Base-by-base conservation (phyloP, 129 eudicot genomes). In the Pulicaria dysenterica region DNA sequence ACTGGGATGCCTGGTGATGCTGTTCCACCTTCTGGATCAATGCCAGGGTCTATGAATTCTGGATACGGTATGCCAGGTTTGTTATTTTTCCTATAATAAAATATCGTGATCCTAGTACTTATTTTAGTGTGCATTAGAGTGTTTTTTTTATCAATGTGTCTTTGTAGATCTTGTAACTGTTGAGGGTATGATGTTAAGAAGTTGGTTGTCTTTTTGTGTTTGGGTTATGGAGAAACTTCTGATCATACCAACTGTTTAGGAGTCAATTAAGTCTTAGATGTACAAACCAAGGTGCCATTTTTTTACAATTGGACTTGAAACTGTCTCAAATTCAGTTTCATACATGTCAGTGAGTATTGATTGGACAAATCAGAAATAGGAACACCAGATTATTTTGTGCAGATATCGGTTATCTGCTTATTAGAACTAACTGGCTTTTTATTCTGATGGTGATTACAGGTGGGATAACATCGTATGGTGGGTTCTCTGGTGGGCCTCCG, bases 401-500 rank as follows among this genome's bases (percentile, higher is more conserved):
- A 24, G 31, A 0, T 24, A 24, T 24, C 2, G 31, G 31, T 24
- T 67, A 10, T 4, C 14, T 19, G n/a, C 69, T 24, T n/a, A 39
- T 19, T 7, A 8, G 15, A 61, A 4, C 51, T 51, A 72, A 64
- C 41, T 74, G 31, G n/a, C 9, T 31, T 63, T 24, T 3, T 74
- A n/a, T n/a, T 54, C 8, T 54, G 19, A 50, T 44, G 79, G 76
- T 77, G 80, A 67, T 70, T 74, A 60, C 70, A 57, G 78, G 83
- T 50, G 83, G 76, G 54, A 16, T 74, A 36, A 55, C 70, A 1
- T 34, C 77, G 0, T 81, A 67, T 64, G 72, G 83, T 62, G 83
- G 86, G 63, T 79, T 36, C 46, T 55, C 84, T 6, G 73, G 83
- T 12, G 90, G 83, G 7, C 84, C 84, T 70, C 89, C 80, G 4